Percentiles rank a stretch among this genome's conserved stretches.
These are phyloP conservation scores for Byssoonygena ceratinophila DNA, from an alignment of 2,329 filamentous ascomycete genomes.

Conservation along the genomic window DNA sequence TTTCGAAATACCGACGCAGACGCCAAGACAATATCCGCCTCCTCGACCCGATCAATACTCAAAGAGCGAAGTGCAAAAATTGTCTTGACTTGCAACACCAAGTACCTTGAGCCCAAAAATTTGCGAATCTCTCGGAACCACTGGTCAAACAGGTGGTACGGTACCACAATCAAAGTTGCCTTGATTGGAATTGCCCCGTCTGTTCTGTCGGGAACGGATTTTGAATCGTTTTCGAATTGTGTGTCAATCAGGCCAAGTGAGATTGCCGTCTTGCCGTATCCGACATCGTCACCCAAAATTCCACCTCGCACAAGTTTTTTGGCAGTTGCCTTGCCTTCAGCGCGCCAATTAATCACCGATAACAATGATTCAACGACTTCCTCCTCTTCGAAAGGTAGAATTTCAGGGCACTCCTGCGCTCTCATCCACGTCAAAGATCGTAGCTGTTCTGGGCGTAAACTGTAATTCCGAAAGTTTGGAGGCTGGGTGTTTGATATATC, in stretches of 20 bases:
- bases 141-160: conserved; percentile 45
- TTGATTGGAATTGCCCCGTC: conserved; percentile 35
- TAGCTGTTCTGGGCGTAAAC: conserved; percentile 44
- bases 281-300: conserved; percentile 53
- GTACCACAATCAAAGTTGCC: conserved; percentile 52
- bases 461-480: conserved; percentile 26
- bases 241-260: conserved; percentile 47
- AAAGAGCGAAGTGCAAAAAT: conserved; percentile 32
- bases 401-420: conserved; percentile 39
- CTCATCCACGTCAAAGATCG: conserved; percentile 52
- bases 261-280: conserved; percentile 57
- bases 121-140: conserved; percentile 48
- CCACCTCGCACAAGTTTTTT: conserved; percentile 43
- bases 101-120: conserved; percentile 38
- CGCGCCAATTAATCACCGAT: conserved; percentile 44
- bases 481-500: conserved; percentile 28
- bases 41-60: conserved; percentile 37
- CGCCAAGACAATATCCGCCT: conserved; percentile 47
- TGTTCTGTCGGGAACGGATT: conserved; percentile 6
- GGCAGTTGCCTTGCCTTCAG: conserved; percentile 40
- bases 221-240: conserved; percentile 27
- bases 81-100: conserved; percentile 38
- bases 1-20: conserved; percentile 42
- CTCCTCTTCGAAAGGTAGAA: conserved; percentile 39
- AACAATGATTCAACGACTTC: conserved; percentile 49